phyloP scores from a whole-genome alignment of 2,329 filamentous ascomycete genomes.

The Cladosporium sp. region DNA sequence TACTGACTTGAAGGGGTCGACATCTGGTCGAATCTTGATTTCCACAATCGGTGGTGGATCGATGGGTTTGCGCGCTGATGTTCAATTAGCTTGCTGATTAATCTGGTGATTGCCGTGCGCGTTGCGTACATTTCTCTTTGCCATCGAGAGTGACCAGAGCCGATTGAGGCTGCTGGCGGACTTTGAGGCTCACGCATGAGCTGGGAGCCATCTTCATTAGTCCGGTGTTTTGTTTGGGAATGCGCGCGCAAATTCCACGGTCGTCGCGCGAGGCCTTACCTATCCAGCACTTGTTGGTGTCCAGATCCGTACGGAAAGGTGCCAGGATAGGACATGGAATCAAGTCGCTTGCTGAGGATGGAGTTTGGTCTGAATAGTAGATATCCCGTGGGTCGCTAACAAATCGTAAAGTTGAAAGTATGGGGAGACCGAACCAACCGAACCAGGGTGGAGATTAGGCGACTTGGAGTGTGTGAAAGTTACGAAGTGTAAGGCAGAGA shows the following conservation, averaged over 20 bases:
- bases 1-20: constrained; percentile 14
- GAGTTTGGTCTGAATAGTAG: neutral
- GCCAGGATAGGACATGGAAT: constrained; percentile 15
- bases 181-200: constrained; percentile 46
- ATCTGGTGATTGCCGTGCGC: neutral
- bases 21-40: constrained; percentile 55
- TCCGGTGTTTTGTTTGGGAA: constrained; percentile 5
- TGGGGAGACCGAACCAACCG: constrained; percentile 8
- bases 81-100: constrained; percentile 6
- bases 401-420: constrained; percentile 2
- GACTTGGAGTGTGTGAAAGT: constrained; percentile 7
- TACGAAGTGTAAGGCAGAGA: constrained; percentile 4
- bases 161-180: constrained; percentile 64
- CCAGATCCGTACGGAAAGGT: constrained; percentile 15
- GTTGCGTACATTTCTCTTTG: constrained; percentile 66
- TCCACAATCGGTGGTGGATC: constrained; percentile 84
- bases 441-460: constrained; percentile 11
- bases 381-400: constrained; percentile 5
- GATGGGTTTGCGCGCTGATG: constrained; percentile 73
- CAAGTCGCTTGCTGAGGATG: neutral
- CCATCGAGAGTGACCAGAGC: constrained; percentile 62
- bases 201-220: constrained; percentile 15
- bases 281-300: constrained; percentile 15
- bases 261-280: constrained; percentile 12
- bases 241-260: constrained; percentile 3